Percentiles rank a stretch among this genome's conserved stretches.
Conservation (phyloP, 2,329 filamentous ascomycete species). For the Xylariaceae sp. region DNA sequence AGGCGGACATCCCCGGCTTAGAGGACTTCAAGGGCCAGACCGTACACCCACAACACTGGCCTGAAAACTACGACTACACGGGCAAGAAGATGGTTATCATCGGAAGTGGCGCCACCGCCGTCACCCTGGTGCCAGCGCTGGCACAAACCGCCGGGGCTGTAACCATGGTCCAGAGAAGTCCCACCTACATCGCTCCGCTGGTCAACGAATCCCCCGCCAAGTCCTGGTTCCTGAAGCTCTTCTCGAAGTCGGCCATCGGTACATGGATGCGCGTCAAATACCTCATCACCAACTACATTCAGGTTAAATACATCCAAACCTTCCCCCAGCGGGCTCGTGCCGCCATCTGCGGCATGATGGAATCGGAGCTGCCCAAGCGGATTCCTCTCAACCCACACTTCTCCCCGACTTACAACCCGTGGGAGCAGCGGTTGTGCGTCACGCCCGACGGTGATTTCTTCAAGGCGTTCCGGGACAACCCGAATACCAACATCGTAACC, state of each 20-base stretch:
- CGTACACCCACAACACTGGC: constrained; percentile 71
- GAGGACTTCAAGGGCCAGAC: constrained; percentile 53
- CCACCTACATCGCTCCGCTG: constrained; percentile 52
- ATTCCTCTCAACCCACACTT: constrained; percentile 50
- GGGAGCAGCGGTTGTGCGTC: constrained; percentile 65
- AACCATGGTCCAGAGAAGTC: constrained; percentile 77
- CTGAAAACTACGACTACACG: constrained; percentile 58
- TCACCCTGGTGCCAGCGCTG: constrained; percentile 69
- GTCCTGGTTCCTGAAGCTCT: constrained; percentile 7
- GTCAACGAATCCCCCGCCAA: constrained; percentile 48
- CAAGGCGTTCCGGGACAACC: constrained; percentile 33
- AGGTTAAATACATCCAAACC: constrained; percentile 38
- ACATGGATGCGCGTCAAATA: constrained; percentile 10
- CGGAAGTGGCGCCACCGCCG: constrained; percentile 71
- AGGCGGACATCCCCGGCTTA: constrained; percentile 52
- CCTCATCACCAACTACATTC: constrained; percentile 2
- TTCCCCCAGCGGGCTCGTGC: constrained; percentile 42
- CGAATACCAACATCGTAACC: constrained; percentile 36
- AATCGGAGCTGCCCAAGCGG: constrained; percentile 42
- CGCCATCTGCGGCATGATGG: constrained; percentile 39
- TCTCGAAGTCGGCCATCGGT: constrained; percentile 5
- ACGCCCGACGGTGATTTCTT: constrained; percentile 44
- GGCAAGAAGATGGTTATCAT: constrained; percentile 66
- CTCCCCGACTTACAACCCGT: constrained; percentile 49
- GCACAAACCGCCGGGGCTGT: constrained; percentile 59